Conservation (phyloP, 139 green algal species). For the Volvox africanus region DNA sequence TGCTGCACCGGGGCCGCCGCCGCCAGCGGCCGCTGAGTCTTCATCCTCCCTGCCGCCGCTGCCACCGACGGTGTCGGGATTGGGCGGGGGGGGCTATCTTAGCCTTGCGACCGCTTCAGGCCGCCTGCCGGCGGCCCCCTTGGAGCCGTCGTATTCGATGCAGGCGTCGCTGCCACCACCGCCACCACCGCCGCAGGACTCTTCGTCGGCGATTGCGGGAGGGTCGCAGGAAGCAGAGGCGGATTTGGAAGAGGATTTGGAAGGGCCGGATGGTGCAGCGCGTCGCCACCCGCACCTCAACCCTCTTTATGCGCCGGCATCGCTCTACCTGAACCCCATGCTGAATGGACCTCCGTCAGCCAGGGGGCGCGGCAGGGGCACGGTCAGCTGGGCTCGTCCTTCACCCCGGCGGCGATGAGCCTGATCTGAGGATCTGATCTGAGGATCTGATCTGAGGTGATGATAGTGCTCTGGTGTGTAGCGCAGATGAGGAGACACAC, state of each 20-base stretch:
- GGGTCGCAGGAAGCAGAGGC: background rate
- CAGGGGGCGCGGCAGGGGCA: background rate
- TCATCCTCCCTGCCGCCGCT: background rate
- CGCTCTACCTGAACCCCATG: constrained; percentile 29
- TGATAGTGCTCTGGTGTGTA: background rate
- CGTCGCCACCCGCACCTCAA: background rate
- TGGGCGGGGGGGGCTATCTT: constrained; percentile 11
- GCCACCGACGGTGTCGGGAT: background rate
- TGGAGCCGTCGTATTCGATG: constrained; percentile 19
- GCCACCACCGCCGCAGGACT: background rate
- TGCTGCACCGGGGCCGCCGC: too few relatives aligned
- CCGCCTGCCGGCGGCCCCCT: background rate
- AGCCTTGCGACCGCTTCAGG: constrained; percentile 15
- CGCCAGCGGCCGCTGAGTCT: background rate
- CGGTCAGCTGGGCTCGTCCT: background rate
- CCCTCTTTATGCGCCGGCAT: constrained; percentile 2
- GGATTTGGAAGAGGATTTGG: background rate
- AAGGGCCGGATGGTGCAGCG: background rate
- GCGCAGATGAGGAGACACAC: background rate
- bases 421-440: background rate
- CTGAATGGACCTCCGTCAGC: background rate
- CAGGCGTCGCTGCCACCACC: too few relatives aligned
- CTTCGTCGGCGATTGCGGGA: background rate
- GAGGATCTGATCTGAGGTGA: too few relatives aligned
- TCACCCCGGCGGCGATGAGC: background rate